Conservation (phyloP, 192 early-diverging fungal genomes). For the Bifiguratus adelaidae region DNA sequence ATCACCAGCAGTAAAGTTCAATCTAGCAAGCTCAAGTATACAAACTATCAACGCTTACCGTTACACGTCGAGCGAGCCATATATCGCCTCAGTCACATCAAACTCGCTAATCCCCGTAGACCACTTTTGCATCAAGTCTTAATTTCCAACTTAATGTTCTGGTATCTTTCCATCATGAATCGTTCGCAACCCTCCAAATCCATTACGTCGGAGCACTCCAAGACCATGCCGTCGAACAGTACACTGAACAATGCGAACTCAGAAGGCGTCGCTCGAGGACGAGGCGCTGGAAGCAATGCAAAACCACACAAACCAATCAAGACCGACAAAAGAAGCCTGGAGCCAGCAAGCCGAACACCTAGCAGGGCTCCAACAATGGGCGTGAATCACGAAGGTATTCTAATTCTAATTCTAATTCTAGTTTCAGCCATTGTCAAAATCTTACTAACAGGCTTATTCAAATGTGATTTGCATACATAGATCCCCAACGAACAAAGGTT, state of each 20-base stretch:
- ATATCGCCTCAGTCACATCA: slow-evolving; percentile 61
- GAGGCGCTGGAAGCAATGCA: slow-evolving; percentile 16
- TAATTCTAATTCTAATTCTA: too few species aligned
- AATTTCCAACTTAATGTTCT: slow-evolving; percentile 75
- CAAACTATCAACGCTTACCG: slow-evolving; percentile 46
- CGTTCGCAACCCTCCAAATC: slow-evolving; percentile 25
- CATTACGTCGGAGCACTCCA: slow-evolving; percentile 17
- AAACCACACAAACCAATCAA: slow-evolving; percentile 15
- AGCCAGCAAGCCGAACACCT: too few species aligned
- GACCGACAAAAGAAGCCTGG: too few species aligned
- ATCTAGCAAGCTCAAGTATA: slow-evolving; percentile 37
- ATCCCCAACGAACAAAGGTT: slow-evolving; percentile 1
- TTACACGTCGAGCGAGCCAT: slow-evolving; percentile 72
- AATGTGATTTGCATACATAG: too few species aligned
- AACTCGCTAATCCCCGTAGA: slow-evolving; percentile 64
- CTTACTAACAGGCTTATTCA: too few species aligned
- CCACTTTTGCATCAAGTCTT: slow-evolving; percentile 65
- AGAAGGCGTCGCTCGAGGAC: slow-evolving; percentile 5
- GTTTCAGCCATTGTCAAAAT: too few species aligned
- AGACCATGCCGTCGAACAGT: not conserved
- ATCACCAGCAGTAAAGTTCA: slow-evolving; percentile 8
- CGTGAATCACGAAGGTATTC: too few species aligned
- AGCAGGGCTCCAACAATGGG: too few species aligned
- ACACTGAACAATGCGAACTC: slow-evolving; percentile 1
- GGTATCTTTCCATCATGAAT: slow-evolving; percentile 67